Base-by-base conservation (phyloP, 2,329 filamentous ascomycete genomes). In the Daldinia eschscholtzii region DNA sequence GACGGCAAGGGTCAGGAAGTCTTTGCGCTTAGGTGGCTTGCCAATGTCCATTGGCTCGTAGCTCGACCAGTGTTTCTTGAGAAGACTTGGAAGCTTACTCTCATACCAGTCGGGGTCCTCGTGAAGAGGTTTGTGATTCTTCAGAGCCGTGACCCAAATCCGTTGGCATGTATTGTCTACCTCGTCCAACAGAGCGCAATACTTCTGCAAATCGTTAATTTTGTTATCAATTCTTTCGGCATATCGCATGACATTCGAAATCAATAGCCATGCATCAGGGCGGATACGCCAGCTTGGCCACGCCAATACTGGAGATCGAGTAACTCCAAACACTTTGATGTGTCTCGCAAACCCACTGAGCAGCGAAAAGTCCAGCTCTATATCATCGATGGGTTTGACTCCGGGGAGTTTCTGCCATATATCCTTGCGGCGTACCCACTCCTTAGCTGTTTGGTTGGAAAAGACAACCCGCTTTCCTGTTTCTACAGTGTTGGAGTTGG, bases 31-130 rank as follows among this genome's bases (percentile, higher is more conserved):
- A 2, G 77, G 76, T 13, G 77, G 72, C 63, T 77, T 78, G 23
- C 77, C 76, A 1, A 76, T 71, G 53, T 77, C 77, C 77, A 79
- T 79, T 23, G 77, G 77, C 64, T 79, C 77, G 56, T 73, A 78
- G 56, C 72, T 73, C 6, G 76, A 70, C 77, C 77, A 79, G 57
- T 78, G 76, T 55, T 73, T 76, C 35, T 67, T 67, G 23, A 75
- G 70, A 18, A 77, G 70, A 2, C 46, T 69, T 3, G 76, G 76
- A 0, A 77, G 74, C 42, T 76, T 73, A 6, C 62, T 63, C 1
- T 79, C 75, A 57, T 73, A 75, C 77, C 77, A 79, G 42, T 78
- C 73, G 2, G 76, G 75, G 55, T 79, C 77, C 53, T 79, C 77
- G 46, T 77, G 76, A 0, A 79, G 68, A 9, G 76, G 76, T 39